A percentile compares a stretch with the other conserved stretches of the same genome.
These are phyloP conservation scores for Crataegus laevigata DNA, from an alignment of 306 rosid genomes.

Conservation along the genomic window DNA sequence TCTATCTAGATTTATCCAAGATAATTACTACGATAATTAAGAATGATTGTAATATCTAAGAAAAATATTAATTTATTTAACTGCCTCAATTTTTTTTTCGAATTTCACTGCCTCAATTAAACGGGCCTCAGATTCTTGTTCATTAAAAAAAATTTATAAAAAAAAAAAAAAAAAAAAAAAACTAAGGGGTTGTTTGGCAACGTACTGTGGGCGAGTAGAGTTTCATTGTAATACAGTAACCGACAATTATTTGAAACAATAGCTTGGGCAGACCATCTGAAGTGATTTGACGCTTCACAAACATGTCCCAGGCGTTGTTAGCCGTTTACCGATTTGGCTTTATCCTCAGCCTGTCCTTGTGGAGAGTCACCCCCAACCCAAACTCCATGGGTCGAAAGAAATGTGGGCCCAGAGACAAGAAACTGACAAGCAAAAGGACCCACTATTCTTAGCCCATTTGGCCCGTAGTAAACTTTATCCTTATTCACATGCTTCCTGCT, in stretches of 20 bases:
- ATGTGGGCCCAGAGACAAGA: slow-evolving; percentile 38
- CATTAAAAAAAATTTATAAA: not conserved
- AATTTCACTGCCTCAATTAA: no score
- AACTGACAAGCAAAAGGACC: slow-evolving; percentile 20
- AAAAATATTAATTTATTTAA: no score
- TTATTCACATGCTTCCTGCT: not conserved
- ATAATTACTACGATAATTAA: no score
- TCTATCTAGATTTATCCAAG: no score
- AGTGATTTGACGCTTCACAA: slow-evolving; percentile 21
- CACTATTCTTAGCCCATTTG: slow-evolving; percentile 39
- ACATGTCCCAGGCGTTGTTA: slow-evolving; percentile 3
- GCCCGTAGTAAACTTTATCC: not conserved
- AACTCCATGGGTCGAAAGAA: slow-evolving; percentile 2
- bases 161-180: no score
- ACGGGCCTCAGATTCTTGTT: not conserved
- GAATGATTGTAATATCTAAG: no score
- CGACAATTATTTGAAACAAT: slow-evolving; percentile 5
- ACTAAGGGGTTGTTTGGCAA: not conserved
- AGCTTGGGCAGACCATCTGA: not conserved
- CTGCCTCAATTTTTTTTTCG: no score
- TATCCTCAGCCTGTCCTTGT: slow-evolving; percentile 9
- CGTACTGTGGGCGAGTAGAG: not conserved
- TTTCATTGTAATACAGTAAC: not conserved
- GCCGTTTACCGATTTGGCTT: slow-evolving; percentile 3
- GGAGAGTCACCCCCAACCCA: slow-evolving; percentile 10